Conservation (phyloP, 768 basidiomycete species). For the Suillus subaureus region DNA sequence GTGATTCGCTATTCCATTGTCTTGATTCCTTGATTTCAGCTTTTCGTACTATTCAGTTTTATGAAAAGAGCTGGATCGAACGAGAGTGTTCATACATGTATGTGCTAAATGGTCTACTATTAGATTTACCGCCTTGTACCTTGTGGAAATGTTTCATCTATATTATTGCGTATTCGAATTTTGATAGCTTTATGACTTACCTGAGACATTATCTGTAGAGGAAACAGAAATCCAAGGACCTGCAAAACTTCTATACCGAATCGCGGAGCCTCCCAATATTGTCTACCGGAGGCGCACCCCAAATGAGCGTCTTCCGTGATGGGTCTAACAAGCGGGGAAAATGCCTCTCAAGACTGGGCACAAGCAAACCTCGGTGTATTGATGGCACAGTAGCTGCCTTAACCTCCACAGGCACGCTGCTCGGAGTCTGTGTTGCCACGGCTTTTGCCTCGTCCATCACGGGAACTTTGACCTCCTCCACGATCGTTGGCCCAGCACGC, state of each 20-base stretch:
- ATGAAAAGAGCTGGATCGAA: conserved; percentile 10
- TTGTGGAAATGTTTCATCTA: background rate
- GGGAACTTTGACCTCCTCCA: conserved; percentile 34
- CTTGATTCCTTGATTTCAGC: conserved; percentile 1
- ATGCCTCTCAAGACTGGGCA: conserved; percentile 41
- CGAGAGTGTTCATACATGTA: conserved; percentile 2
- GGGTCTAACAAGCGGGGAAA: conserved; percentile 63
- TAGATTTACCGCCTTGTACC: conserved; percentile 7
- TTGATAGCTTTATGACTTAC: background rate
- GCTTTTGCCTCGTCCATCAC: conserved; percentile 25
- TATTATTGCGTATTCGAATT: background rate
- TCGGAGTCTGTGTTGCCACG: conserved; percentile 11
- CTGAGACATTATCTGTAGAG: background rate
- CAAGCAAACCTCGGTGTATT: conserved; percentile 47
- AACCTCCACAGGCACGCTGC: background rate
- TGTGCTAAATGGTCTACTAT: conserved; percentile 8
- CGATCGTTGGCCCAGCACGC: conserved; percentile 25
- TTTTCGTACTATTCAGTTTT: conserved; percentile 1
- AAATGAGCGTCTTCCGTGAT: conserved; percentile 61
- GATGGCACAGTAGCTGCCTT: background rate
- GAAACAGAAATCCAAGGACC: background rate
- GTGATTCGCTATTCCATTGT: background rate
- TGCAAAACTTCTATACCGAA: background rate
- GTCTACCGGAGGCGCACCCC: conserved; percentile 74
- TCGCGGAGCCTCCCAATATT: conserved; percentile 52